Evolutionary conservation across 2,329 filamentous ascomycete species (phyloP), one percentile per base, ranked within the genome.

Genomic region (Claviceps digitariae): DNA sequence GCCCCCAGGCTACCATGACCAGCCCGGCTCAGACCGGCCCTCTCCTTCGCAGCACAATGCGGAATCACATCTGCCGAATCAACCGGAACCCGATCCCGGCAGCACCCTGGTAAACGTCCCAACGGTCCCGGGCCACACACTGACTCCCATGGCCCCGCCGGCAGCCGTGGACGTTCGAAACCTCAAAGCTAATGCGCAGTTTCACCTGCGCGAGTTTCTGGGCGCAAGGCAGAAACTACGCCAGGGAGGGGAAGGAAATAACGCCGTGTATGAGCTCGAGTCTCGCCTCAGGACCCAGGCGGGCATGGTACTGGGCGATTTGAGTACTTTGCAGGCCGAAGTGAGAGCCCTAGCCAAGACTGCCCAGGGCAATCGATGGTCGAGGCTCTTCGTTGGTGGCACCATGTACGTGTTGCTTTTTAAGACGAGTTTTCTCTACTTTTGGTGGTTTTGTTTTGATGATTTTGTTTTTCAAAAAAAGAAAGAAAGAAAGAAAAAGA

Each of bases 301-400:
- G 6, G 67, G 62, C 29, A 57, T 71, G 8, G 67, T 73, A n/a
- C 57, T 76, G 10, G 64, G 63, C 20, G 74, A 78, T 51, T 59
- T 81, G 56, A 68, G 66, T 43, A 62, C 60, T 1, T 60, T 81
- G 57, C 66, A 74, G 21, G 64, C 66, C 23, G 69, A 75, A 56
- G 69, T 80, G 3, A 64, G 69, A 4, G 64, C 64, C 2, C 58
- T 78, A 45, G 67, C 69, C 36, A 73, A 69, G 57, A 64, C 62
- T 12, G 73, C 71, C 1, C 74, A 79, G 62, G 66, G 67, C 36
- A 70, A 74, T 46, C 69, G 78, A 38, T 79, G 76, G 75, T 69
- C 76, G 48, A 70, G 70, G 56, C 78, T 75, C 72, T 58, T 79
- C 15, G 60, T 79, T 1, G 76, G 78, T 3, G 75, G 74, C 0